These are phyloP conservation scores for Fusarium oligoseptatum DNA, from an alignment of 2,329 filamentous ascomycete species.

Conservation along the genomic window DNA sequence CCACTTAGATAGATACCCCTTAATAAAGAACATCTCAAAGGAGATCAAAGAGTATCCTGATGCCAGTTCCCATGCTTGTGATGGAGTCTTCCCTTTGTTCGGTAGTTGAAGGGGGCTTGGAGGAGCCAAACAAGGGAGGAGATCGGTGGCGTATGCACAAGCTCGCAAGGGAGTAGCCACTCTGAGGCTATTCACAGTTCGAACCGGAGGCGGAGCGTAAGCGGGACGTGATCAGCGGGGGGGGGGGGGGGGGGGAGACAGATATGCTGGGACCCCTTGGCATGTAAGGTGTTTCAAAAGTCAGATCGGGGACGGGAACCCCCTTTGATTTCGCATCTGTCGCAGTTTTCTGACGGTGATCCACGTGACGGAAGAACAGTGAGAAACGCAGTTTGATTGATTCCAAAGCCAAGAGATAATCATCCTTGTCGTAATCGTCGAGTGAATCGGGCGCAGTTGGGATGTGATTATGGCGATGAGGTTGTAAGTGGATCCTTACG, in stretches of 20 bases:
- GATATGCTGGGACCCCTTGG: constrained; percentile 17
- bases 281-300: constrained; percentile 28
- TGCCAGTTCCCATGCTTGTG: neutral
- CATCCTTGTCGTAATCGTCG: neutral
- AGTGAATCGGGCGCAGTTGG: neutral
- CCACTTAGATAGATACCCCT: constrained; percentile 12
- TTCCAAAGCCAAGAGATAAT: neutral
- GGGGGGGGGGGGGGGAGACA: constrained; percentile 2
- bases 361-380: neutral
- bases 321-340: constrained; percentile 23
- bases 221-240: constrained; percentile 8
- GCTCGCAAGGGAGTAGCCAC: neutral
- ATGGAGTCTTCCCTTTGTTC: neutral
- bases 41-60: neutral
- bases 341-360: constrained; percentile 7
- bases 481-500: constrained; percentile 17
- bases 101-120: neutral
- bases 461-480: constrained; percentile 1
- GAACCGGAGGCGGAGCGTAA: neutral
- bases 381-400: neutral
- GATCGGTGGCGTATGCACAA: neutral
- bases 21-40: constrained; percentile 6
- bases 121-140: neutral
- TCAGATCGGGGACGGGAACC: constrained; percentile 25
- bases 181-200: constrained; percentile 19